A percentile compares a stretch with the other conserved stretches of the same genome.
phyloP scores from a whole-genome alignment of 2,329 filamentous ascomycete species.

The Dothistroma septosporum region DNA sequence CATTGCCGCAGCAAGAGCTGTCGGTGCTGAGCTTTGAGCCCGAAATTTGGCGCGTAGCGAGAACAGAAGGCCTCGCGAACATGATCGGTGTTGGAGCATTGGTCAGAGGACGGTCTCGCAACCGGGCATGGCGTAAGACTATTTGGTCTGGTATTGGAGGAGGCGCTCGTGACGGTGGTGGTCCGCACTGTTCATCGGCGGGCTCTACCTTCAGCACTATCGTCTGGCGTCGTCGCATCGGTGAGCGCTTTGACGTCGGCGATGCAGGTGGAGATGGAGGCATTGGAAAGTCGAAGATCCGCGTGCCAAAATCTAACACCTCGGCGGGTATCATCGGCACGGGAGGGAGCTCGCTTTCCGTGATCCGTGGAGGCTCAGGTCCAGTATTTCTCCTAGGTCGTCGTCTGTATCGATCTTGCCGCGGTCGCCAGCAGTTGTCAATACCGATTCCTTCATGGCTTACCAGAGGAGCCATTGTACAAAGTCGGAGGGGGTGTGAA shows the following conservation, averaged over 20 bases:
- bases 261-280: not conserved
- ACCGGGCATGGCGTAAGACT: not conserved
- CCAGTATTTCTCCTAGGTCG: not conserved
- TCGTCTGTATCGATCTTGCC: not conserved
- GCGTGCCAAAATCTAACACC: not conserved
- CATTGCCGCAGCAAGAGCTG: conserved; percentile 1
- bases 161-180: not conserved
- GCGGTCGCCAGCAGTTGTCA: not conserved
- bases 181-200: not conserved
- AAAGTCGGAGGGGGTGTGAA: not conserved
- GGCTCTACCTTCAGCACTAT: not conserved
- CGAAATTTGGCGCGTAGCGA: not conserved
- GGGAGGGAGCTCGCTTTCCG: not conserved
- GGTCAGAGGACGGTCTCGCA: not conserved
- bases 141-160: not conserved
- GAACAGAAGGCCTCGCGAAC: not conserved
- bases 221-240: not conserved
- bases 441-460: not conserved
- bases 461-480: not conserved
- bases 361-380: not conserved
- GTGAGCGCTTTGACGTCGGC: not conserved
- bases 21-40: not conserved
- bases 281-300: conserved; percentile 3
- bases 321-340: not conserved
- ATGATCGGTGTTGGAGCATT: not conserved